Conservation (phyloP, 495 filamentous ascomycete genomes). For the Penicillium samsonianum region DNA sequence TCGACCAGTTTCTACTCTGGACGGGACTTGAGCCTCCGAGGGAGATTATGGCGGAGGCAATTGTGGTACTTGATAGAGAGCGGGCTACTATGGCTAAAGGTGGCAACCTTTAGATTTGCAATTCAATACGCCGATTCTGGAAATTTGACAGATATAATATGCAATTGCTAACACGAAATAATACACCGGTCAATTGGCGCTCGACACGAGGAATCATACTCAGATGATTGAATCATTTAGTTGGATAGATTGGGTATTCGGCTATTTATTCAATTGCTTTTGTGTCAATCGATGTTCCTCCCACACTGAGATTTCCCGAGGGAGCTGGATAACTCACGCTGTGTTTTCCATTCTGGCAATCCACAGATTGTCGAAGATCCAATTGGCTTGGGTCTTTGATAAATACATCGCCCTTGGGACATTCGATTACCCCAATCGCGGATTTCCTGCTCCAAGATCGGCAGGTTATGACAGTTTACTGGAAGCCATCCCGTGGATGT, state of each 20-base stretch:
- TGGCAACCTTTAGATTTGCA: slow-evolving; percentile 7
- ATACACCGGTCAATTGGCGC: background rate
- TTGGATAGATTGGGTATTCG: background rate
- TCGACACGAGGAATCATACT: background rate
- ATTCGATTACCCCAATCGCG: slow-evolving; percentile 21
- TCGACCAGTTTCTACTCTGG: slow-evolving; percentile 71
- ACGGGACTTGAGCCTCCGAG: slow-evolving; percentile 48
- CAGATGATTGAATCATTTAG: background rate
- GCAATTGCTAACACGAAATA: background rate
- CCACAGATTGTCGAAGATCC: slow-evolving; percentile 15
- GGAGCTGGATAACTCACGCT: background rate
- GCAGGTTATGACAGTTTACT: slow-evolving; percentile 15
- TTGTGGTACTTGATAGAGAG: slow-evolving; percentile 16
- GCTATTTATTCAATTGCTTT: background rate
- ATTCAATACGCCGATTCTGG: background rate
- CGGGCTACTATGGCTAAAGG: background rate
- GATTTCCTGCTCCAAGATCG: slow-evolving; percentile 16
- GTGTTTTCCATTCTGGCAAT: slow-evolving; percentile 4
- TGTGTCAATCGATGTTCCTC: background rate
- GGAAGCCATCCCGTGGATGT: slow-evolving; percentile 8
- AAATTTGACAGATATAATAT: background rate
- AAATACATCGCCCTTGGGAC: slow-evolving; percentile 3
- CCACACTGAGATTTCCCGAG: background rate
- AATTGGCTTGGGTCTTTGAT: slow-evolving; percentile 17
- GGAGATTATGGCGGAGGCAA: slow-evolving; percentile 16